Evolutionary conservation across 768 basidiomycete genomes (phyloP), one percentile per base, ranked within the genome.

Genomic region (Lentinula sp.): DNA sequence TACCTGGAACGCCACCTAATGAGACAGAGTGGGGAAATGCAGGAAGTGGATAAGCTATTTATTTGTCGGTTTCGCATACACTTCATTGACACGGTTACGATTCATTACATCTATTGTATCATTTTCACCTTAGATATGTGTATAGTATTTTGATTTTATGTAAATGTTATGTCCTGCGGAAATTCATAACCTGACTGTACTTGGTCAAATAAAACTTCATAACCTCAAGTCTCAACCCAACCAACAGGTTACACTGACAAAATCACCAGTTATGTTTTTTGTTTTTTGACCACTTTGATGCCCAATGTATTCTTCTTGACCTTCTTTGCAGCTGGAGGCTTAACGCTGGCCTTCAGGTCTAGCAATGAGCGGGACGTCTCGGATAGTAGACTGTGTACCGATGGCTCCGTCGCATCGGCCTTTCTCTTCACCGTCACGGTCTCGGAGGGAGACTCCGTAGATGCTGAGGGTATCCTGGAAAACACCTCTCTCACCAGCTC

Each of bases 401-500:
- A 81, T 1, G 84, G 84, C 62, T 85, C 85, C 21, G 78, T 66
- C 5, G 77, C 77, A 13, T 79, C 84, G n/a, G 83, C 84, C 61
- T 85, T 85, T 53, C 85, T 78, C 70, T 87, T 87, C 34, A 86
- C 73, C 28, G 84, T 85, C 58, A 84, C 68, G 8, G 45, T 58
- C 48, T 58, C 35, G 4, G 31, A 37, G 9, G 57, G 21, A 46
- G 57, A 34, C 7, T 46, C 57, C 13, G 54, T 40, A 1, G 54
- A 46, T n/a, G 45, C 9, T 32, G 32, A 28, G 11, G 59, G 49
- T 10, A 93, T 80, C 70, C 89, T 92, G 49, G 91, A 82, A 70
- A 99, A 99, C 21, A 93, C 88, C 66, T 90, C 83, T 64, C 86
- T 80, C n/a, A 98, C 91, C 23, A 93, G 75, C 69, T 81, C 85